phyloP scores from a whole-genome alignment of 495 filamentous ascomycete genomes.

The Hypomontagnella submonticulosa region DNA sequence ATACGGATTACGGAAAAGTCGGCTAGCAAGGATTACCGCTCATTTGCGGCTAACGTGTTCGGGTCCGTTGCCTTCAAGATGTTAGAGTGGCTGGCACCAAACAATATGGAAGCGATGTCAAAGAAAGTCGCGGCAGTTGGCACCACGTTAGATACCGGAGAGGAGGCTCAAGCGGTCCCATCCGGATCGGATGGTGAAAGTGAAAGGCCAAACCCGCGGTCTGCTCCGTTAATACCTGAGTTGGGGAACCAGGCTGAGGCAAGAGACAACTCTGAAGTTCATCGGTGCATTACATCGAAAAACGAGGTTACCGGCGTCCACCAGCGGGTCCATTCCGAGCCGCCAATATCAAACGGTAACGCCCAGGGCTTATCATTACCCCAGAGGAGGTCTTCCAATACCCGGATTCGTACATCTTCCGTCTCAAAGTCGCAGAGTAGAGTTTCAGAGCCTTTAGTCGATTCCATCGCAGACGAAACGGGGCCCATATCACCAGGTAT shows the following conservation, averaged over 20 bases:
- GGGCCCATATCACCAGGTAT: slow-evolving; percentile 50
- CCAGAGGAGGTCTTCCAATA: slow-evolving; percentile 58
- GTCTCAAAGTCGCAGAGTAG: slow-evolving; percentile 52
- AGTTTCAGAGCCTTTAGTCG: slow-evolving; percentile 52
- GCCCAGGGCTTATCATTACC: slow-evolving; percentile 32
- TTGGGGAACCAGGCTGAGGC: slow-evolving; percentile 3
- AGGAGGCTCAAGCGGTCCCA: slow-evolving; percentile 6
- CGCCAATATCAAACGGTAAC: slow-evolving; percentile 13
- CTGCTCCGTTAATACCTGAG: slow-evolving; percentile 17
- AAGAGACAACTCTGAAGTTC: slow-evolving; percentile 6
- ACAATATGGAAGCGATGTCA: slow-evolving; percentile 57
- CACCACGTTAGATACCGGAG: slow-evolving; percentile 10
- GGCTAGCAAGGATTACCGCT: slow-evolving; percentile 78
- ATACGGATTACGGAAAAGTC: slow-evolving; percentile 57
- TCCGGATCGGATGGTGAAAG: slow-evolving; percentile 21
- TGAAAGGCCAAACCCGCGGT: slow-evolving; percentile 10
- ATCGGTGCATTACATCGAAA: slow-evolving; percentile 14
- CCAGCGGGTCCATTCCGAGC: slow-evolving; percentile 30
- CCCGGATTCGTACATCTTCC: slow-evolving; percentile 54
- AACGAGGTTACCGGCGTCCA: slow-evolving; percentile 18
- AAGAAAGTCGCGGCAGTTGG: slow-evolving; percentile 38
- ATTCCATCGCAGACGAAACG: slow-evolving; percentile 38
- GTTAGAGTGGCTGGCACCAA: slow-evolving; percentile 79
- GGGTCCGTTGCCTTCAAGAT: slow-evolving; percentile 80
- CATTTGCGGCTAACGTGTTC: slow-evolving; percentile 85